These are phyloP conservation scores for Suhomyces wounanorum DNA, from an alignment of 1,139 yeast genomes.

Conservation along the genomic window DNA sequence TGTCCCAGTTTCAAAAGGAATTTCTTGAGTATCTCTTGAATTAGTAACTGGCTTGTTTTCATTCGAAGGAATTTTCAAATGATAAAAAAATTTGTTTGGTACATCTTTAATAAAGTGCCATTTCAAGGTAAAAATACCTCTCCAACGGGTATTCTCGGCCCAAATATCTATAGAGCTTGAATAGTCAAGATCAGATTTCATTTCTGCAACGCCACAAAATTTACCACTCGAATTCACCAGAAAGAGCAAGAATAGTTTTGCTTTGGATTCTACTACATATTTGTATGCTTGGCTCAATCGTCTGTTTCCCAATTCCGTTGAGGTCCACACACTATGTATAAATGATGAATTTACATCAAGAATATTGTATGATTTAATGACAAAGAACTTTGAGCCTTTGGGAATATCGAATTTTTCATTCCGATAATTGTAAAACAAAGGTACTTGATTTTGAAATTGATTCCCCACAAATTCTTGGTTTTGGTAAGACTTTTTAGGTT, in stretches of 20 bases:
- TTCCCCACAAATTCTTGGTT: background rate
- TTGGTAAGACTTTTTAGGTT: background rate
- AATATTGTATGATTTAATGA: conserved; percentile 55
- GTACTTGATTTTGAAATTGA: background rate
- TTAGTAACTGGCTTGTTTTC: conserved; percentile 56
- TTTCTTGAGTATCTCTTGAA: conserved; percentile 63
- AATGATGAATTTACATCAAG: conserved; percentile 54
- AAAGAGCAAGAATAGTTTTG: conserved; percentile 50
- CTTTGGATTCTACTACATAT: conserved; percentile 19
- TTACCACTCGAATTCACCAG: conserved; percentile 62
- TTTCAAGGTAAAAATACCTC: conserved; percentile 52
- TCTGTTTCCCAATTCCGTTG: conserved; percentile 58
- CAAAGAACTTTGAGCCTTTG: conserved; percentile 45
- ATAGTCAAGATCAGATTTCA: conserved; percentile 45
- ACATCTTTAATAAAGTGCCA: conserved; percentile 57
- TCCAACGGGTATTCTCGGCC: conserved; percentile 52
- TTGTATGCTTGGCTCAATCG: conserved; percentile 46
- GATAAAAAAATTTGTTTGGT: conserved; percentile 48
- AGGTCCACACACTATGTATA: conserved; percentile 56
- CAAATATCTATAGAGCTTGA: conserved; percentile 45
- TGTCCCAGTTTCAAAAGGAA: conserved; percentile 46
- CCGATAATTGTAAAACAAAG: conserved; percentile 17
- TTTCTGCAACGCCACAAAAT: conserved; percentile 65
- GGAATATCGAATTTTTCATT: conserved; percentile 23
- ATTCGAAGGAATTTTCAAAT: conserved; percentile 45